Conservation (phyloP, 1,284 basidiomycete species). For the Cryptococcus sp. region DNA sequence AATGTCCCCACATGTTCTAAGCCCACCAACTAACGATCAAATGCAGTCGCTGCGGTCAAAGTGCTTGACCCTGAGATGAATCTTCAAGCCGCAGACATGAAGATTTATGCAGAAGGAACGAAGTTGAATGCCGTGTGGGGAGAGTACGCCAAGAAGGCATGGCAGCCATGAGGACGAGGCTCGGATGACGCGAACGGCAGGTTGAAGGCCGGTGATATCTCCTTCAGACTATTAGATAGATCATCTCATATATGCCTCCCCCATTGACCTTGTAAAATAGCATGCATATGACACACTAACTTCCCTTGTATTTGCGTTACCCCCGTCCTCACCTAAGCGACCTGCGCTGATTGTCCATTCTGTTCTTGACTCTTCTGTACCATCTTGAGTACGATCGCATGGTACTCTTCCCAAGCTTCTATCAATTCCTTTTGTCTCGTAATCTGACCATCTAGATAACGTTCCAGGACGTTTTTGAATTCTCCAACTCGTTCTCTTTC, state of each 20-base stretch:
- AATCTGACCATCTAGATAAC: conserved; percentile 39
- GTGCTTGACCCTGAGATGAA: conserved; percentile 28
- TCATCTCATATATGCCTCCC: too few species aligned
- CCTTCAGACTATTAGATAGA: too few species aligned
- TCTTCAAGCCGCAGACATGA: conserved; percentile 25
- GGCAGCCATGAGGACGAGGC: conserved; percentile 11
- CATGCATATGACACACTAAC: too few species aligned
- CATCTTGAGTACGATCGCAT: conserved; percentile 33
- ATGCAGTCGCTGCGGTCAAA: conserved; percentile 35
- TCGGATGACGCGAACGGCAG: too few species aligned
- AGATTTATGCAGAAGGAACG: conserved; percentile 37
- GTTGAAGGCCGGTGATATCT: too few species aligned
- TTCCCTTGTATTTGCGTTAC: too few species aligned
- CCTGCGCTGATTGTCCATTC: background rate
- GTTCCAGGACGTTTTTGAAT: conserved; percentile 39
- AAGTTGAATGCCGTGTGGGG: conserved; percentile 40
- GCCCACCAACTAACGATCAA: background rate
- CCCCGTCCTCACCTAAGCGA: background rate
- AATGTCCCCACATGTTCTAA: background rate
- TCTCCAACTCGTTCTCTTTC: conserved; percentile 82
- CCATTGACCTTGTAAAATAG: too few species aligned
- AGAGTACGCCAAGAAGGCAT: conserved; percentile 34
- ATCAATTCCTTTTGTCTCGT: conserved; percentile 38
- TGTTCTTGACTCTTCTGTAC: conserved; percentile 30
- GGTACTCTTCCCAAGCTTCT: conserved; percentile 41